These are phyloP conservation scores for Sugiyamaella novakii DNA, from an alignment of 1,139 yeast genomes.

Conservation along the genomic window DNA sequence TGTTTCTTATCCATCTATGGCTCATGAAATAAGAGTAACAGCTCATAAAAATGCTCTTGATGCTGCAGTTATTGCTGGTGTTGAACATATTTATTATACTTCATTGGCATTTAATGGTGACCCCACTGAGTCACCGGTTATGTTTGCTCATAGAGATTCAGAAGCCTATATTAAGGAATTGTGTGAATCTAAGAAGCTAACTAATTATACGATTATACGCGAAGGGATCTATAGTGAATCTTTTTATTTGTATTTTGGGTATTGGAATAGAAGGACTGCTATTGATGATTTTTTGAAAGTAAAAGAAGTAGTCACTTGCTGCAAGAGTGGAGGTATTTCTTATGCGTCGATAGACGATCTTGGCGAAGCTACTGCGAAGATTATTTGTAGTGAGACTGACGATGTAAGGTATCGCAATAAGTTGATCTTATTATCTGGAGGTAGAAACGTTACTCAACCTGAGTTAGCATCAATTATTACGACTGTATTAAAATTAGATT, in stretches of 20 bases:
- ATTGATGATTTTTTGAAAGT: slow-evolving; percentile 12
- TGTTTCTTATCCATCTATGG: slow-evolving; percentile 19
- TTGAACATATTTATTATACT: slow-evolving; percentile 18
- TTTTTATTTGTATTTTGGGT: slow-evolving; percentile 15
- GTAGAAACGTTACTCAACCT: not conserved
- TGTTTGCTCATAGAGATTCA: slow-evolving; percentile 19
- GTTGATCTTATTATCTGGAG: slow-evolving; percentile 4
- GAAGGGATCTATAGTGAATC: slow-evolving; percentile 18
- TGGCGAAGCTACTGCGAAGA: slow-evolving; percentile 18
- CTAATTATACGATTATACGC: slow-evolving; percentile 16
- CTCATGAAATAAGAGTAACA: slow-evolving; percentile 10
- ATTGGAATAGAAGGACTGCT: slow-evolving; percentile 13
- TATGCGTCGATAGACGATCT: slow-evolving; percentile 18
- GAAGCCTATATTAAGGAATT: slow-evolving; percentile 13
- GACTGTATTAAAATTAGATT: not conserved
- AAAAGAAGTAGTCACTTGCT: slow-evolving; percentile 8
- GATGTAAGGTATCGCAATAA: not conserved
- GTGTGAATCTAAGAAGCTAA: not conserved
- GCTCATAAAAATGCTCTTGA: slow-evolving; percentile 16
- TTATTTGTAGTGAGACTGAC: slow-evolving; percentile 4
- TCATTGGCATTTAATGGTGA: slow-evolving; percentile 20
- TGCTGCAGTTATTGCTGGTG: slow-evolving; percentile 17
- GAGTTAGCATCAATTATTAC: slow-evolving; percentile 13
- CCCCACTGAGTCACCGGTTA: slow-evolving; percentile 18
- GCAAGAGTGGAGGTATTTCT: slow-evolving; percentile 11